Conservation (phyloP, 768 basidiomycete species). For the Leccinellum albellum region DNA sequence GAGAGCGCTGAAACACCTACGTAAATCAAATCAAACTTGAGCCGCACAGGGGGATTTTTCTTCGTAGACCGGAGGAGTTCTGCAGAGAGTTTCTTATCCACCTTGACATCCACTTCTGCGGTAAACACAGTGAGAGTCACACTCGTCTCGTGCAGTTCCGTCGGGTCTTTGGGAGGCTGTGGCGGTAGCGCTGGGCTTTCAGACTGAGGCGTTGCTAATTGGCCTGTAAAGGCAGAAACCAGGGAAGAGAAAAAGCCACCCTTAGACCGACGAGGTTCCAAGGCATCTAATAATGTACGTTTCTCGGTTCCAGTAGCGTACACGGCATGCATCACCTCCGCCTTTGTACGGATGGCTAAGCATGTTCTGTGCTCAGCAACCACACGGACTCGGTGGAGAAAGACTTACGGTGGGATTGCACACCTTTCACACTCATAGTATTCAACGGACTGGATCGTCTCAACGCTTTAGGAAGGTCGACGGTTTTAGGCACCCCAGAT, state of each 20-base stretch:
- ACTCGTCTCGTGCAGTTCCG: constrained; percentile 19
- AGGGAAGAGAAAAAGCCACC: constrained; percentile 47
- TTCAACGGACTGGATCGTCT: constrained; percentile 51
- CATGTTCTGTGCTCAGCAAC: neutral
- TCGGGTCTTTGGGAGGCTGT: constrained; percentile 21
- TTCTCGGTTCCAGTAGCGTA: constrained; percentile 29
- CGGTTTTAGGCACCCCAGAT: constrained; percentile 44
- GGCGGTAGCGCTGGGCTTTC: constrained; percentile 7
- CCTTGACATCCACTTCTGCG: constrained; percentile 49
- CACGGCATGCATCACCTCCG: constrained; percentile 12
- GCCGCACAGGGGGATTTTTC: constrained; percentile 79
- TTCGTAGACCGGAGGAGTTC: constrained; percentile 91
- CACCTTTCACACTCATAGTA: constrained; percentile 63
- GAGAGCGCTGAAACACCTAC: constrained; percentile 4
- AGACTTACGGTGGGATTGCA: constrained; percentile 61
- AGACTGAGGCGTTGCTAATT: constrained; percentile 9
- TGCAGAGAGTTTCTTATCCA: constrained; percentile 60
- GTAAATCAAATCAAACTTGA: constrained; percentile 84
- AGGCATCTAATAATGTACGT: constrained; percentile 37
- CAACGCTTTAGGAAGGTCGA: constrained; percentile 55
- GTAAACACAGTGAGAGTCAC: constrained; percentile 34
- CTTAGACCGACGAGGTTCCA: constrained; percentile 27
- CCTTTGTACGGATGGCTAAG: constrained; percentile 38
- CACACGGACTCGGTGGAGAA: neutral
- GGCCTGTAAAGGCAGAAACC: constrained; percentile 24